These are phyloP conservation scores for Zygoascus bituminiphila DNA, from an alignment of 805 yeast species.

Conservation along the genomic window DNA sequence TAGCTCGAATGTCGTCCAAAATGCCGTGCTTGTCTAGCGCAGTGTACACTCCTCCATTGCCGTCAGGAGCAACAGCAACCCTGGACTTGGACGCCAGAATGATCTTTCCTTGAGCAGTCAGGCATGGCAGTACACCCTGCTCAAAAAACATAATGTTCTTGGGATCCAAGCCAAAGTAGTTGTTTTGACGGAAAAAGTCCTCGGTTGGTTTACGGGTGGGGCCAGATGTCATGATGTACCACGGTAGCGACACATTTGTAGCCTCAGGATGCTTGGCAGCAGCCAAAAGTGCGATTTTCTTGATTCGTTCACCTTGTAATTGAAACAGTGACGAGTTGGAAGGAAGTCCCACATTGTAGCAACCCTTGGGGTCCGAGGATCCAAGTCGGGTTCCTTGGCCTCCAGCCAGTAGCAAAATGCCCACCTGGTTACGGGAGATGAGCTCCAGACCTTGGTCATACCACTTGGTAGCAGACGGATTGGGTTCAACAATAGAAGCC, in stretches of 20 bases:
- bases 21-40: conserved; percentile 62
- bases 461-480: conserved; percentile 32
- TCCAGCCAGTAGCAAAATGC: conserved; percentile 90
- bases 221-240: conserved; percentile 94
- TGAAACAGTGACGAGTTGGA: conserved; percentile 80
- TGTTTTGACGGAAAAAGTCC: conserved; percentile 49
- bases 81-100: conserved; percentile 47
- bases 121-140: conserved; percentile 94
- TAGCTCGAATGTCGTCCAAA: conserved; percentile 54
- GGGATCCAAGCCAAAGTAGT: conserved; percentile 60
- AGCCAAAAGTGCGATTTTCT: conserved; percentile 53
- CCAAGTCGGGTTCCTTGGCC: conserved; percentile 98
- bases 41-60: conserved; percentile 93
- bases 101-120: conserved; percentile 64
- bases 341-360: conserved; percentile 80
- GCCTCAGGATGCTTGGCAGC: conserved; percentile 14
- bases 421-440: conserved; percentile 66
- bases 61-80: conserved; percentile 88
- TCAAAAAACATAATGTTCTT: conserved; percentile 71
- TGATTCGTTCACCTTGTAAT: conserved; percentile 82
- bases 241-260: conserved; percentile 40
- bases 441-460: conserved; percentile 53
- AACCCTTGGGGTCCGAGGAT: conserved; percentile 85
- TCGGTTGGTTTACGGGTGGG: conserved; percentile 78
- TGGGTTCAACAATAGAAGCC: conserved; percentile 27